Percentiles rank a stretch among this genome's conserved stretches.
Conservation (phyloP, 2,329 filamentous ascomycete genomes). For the Zasmidium cellare region DNA sequence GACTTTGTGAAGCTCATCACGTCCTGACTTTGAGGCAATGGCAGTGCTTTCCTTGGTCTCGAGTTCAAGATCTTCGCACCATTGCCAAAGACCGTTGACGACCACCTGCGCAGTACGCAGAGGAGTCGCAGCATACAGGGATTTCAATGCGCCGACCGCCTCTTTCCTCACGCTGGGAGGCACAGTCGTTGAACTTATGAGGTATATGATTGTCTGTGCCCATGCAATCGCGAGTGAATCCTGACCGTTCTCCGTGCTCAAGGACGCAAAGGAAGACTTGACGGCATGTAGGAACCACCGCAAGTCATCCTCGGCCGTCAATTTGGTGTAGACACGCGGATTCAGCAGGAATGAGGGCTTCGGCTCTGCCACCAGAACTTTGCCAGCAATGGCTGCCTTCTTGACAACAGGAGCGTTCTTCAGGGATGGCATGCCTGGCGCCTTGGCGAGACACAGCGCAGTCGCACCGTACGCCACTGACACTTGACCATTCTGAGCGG, state of each 20-base stretch:
- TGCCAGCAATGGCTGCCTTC: slow-evolving; percentile 62
- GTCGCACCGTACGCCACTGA: slow-evolving; percentile 74
- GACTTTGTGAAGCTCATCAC: slow-evolving; percentile 61
- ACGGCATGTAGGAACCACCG: slow-evolving; percentile 75
- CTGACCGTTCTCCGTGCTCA: slow-evolving; percentile 39
- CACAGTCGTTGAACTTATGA: slow-evolving; percentile 64
- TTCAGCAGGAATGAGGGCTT: slow-evolving; percentile 89
- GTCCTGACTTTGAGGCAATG: slow-evolving; percentile 63
- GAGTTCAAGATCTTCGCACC: slow-evolving; percentile 66
- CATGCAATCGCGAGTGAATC: slow-evolving; percentile 50
- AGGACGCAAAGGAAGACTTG: slow-evolving; percentile 52
- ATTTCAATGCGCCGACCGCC: slow-evolving; percentile 61
- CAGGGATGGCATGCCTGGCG: slow-evolving; percentile 53
- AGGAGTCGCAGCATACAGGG: slow-evolving; percentile 63
- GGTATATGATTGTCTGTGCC: slow-evolving; percentile 82
- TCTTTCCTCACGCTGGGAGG: slow-evolving; percentile 64
- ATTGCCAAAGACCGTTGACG: slow-evolving; percentile 74
- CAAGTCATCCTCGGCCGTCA: slow-evolving; percentile 72
- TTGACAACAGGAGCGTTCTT: slow-evolving; percentile 60
- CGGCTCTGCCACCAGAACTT: slow-evolving; percentile 68
- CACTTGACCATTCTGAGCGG: slow-evolving; percentile 80
- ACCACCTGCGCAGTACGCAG: slow-evolving; percentile 62
- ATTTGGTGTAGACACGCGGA: slow-evolving; percentile 78
- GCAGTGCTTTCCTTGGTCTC: slow-evolving; percentile 79
- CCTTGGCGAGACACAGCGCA: slow-evolving; percentile 59